Evolutionary conservation across 2,329 filamentous ascomycete genomes (phyloP).

Genomic region (Phialophora expanda): DNA sequence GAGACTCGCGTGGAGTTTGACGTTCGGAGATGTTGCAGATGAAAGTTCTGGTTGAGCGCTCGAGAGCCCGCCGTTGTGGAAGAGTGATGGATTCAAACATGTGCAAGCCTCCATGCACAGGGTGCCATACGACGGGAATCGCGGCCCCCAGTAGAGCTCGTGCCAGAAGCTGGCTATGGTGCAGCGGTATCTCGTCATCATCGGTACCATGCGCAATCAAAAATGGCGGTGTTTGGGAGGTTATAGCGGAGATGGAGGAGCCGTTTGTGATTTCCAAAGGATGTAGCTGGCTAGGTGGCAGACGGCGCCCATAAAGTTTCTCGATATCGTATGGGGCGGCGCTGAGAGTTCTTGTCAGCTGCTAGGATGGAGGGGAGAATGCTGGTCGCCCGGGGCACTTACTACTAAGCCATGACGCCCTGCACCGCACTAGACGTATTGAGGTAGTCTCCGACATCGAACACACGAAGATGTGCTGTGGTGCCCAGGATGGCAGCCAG

Average conservation of each 20-base stretch:
- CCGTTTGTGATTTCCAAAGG: not conserved
- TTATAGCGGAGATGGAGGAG: not conserved
- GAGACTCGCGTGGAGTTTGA: not conserved
- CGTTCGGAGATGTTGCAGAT: not conserved
- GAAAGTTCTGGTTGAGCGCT: not conserved
- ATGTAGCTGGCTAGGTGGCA: not conserved
- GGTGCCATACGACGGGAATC: not conserved
- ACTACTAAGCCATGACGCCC: constrained; percentile 4
- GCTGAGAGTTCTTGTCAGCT: not conserved
- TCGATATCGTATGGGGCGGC: not conserved
- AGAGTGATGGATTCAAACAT: not conserved
- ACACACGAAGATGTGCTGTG: constrained; percentile 11
- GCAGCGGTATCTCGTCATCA: not conserved
- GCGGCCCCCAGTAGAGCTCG: not conserved
- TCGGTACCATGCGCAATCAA: not conserved
- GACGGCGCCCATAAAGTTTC: not conserved
- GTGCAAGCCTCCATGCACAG: not conserved
- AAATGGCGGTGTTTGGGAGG: not conserved
- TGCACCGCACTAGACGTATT: not conserved
- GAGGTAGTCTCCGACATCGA: constrained; percentile 12
- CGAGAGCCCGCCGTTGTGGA: not conserved
- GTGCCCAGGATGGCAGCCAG: constrained; percentile 22
- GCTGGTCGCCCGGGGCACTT: not conserved
- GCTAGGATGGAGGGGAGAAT: not conserved
- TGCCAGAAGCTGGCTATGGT: not conserved